Base-by-base conservation (phyloP, 495 filamentous ascomycete genomes). In the Penicillium fimorum region DNA sequence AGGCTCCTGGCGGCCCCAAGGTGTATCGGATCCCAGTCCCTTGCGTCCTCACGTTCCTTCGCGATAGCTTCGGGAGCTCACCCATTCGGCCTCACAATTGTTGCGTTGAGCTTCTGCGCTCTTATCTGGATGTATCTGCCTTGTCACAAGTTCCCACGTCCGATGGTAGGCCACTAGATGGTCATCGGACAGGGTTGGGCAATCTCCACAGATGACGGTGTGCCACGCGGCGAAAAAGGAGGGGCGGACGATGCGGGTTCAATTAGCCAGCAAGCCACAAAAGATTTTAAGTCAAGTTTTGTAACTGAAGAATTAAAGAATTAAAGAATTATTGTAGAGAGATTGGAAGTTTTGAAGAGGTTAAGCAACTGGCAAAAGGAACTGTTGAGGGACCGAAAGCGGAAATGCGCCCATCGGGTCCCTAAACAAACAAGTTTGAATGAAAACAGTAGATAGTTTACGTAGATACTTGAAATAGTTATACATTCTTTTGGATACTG, bases 131-230 rank as follows among this genome's bases (percentile, higher is more conserved):
- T 2, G 24, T 6, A 1, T 38, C 18, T 27, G 12, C 9, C 25
- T 32, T 24, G 13, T 45, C 33, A 5, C 20, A 8, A 43, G 33
- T 29, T 50, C 38, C 27, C 42, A 22, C 47, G 41, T 38, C 48
- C 55, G 33, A 54, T 61, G 35, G 40, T 61, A 43, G 56, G 47
- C 45, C 57, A 47, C 24, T 54, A 53, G 32, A 47, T 59, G 56
- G 51, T 60, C 65, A 65, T 67, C 56, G 56, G 51, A 63, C 54
- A 56, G 57, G 8, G 20, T 42, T 57, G 47, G 49, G 48, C 52
- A 54, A 56, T 64, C 62, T 67, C 64, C 57, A 56, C 57, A 57
- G 50, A 49, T 62, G 59, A 65, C 56, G 55, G 53, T 52, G 55
- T 38, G 47, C 60, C 64, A 61, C 61, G 53, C 56, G 65, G 60